These are phyloP conservation scores for Ophiostoma sp. DNA, from an alignment of 2,329 filamentous ascomycete genomes.

Conservation along the genomic window DNA sequence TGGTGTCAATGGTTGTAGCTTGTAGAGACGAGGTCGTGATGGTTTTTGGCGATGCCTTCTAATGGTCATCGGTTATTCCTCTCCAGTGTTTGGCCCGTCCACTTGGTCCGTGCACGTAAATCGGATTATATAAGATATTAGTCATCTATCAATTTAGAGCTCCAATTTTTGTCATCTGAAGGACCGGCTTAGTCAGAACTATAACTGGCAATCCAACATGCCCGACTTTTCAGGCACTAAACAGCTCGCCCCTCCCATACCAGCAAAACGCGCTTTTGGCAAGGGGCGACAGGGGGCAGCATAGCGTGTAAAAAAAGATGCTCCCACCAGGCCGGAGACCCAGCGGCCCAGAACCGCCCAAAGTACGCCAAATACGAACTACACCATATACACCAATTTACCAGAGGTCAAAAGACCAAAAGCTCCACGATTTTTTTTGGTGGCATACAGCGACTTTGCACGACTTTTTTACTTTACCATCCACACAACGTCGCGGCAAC, in stretches of 20 bases:
- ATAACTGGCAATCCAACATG: not conserved
- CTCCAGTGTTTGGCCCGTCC: slow-evolving; percentile 25
- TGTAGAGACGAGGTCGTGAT: slow-evolving; percentile 18
- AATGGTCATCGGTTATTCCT: slow-evolving; percentile 27
- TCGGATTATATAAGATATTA: slow-evolving; percentile 8
- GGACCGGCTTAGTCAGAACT: not conserved
- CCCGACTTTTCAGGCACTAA: slow-evolving; percentile 19
- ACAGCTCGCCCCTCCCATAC: slow-evolving; percentile 13
- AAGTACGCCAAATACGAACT: not conserved
- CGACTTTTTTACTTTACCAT: slow-evolving; percentile 43
- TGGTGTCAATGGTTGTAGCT: slow-evolving; percentile 17
- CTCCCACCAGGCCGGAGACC: not conserved
- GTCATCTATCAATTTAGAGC: not conserved
- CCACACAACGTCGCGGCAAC: slow-evolving; percentile 49
- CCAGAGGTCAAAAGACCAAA: not conserved
- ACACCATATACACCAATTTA: not conserved
- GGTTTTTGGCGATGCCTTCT: slow-evolving; percentile 16
- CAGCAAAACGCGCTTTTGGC: slow-evolving; percentile 18
- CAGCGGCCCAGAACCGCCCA: not conserved
- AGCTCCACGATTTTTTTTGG: slow-evolving; percentile 39
- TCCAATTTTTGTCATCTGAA: not conserved
- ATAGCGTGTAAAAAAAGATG: slow-evolving; percentile 19
- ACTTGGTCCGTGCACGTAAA: slow-evolving; percentile 23
- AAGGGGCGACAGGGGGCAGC: slow-evolving; percentile 16
- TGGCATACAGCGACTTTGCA: slow-evolving; percentile 42